phyloP scores from a whole-genome alignment of 768 basidiomycete species.

The Leccinum ochraceum region DNA sequence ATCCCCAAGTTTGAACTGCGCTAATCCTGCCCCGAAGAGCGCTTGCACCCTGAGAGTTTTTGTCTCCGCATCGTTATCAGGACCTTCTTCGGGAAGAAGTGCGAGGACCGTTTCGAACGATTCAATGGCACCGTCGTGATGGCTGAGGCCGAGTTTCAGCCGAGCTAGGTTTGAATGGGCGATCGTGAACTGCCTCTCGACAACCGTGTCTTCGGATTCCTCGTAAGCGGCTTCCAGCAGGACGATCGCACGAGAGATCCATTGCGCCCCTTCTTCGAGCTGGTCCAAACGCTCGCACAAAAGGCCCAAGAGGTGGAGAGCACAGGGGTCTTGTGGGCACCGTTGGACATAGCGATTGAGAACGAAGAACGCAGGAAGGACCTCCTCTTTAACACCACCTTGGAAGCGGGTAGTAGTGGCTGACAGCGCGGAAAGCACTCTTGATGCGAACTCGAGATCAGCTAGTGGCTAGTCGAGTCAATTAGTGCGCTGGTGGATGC shows the following conservation, averaged over 20 bases:
- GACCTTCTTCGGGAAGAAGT: conserved; percentile 55
- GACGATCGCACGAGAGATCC: conserved; percentile 61
- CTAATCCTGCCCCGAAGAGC: conserved; percentile 71
- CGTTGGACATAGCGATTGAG: conserved; percentile 73
- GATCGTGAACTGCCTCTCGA: conserved; percentile 78
- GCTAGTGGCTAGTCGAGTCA: conserved; percentile 63
- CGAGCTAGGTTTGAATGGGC: conserved; percentile 84
- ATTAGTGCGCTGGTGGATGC: neutral
- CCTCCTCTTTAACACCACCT: conserved; percentile 39
- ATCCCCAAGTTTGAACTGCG: conserved; percentile 64
- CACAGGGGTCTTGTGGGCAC: conserved; percentile 68
- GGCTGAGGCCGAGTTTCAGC: conserved; percentile 58
- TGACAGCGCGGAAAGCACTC: conserved; percentile 49
- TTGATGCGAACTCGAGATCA: conserved; percentile 73
- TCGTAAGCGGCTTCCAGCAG: conserved; percentile 90
- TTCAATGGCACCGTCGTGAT: conserved; percentile 62
- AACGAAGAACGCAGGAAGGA: conserved; percentile 80
- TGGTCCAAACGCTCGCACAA: conserved; percentile 85
- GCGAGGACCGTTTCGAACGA: conserved; percentile 74
- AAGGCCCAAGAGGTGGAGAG: conserved; percentile 80
- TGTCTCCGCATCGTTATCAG: conserved; percentile 35
- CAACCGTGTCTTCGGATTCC: conserved; percentile 72
- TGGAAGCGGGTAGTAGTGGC: conserved; percentile 13
- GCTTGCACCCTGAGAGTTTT: conserved; percentile 57
- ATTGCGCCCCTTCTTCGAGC: conserved; percentile 53